phyloP scores from a whole-genome alignment of 176 grass and related monocot species.

The Elymus sibiricus region DNA sequence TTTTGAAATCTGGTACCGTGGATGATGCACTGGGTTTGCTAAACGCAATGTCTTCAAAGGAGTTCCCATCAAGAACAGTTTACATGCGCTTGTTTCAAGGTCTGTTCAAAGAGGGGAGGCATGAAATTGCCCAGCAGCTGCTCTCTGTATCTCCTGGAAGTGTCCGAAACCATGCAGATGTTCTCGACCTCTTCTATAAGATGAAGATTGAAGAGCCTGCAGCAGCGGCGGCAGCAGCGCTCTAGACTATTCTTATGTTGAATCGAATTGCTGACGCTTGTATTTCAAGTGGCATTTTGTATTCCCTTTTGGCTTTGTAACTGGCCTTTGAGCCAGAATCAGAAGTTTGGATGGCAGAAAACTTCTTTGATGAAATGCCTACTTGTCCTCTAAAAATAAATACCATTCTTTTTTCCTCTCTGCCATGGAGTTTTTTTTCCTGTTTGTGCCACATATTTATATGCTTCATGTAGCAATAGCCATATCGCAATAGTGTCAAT shows the following conservation, averaged over 20 bases:
- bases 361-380: slow-evolving; percentile 16
- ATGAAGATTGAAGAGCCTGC: slow-evolving; percentile 46
- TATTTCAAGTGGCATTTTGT: slow-evolving; percentile 22
- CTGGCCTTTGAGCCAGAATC: slow-evolving; percentile 5
- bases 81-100: slow-evolving; percentile 50
- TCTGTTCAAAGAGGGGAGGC: slow-evolving; percentile 61
- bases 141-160: slow-evolving; percentile 61
- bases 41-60: slow-evolving; percentile 50
- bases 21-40: slow-evolving; percentile 61
- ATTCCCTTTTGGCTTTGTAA: slow-evolving; percentile 31
- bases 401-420: background rate
- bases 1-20: slow-evolving; percentile 65
- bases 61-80: slow-evolving; percentile 58
- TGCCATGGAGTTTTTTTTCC: background rate
- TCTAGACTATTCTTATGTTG: slow-evolving; percentile 29
- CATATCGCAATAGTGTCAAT: background rate
- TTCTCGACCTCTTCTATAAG: slow-evolving; percentile 57
- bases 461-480: background rate
- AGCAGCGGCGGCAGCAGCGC: background rate
- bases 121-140: slow-evolving; percentile 60
- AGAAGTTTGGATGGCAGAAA: slow-evolving; percentile 32
- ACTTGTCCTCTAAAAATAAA: slow-evolving; percentile 21
- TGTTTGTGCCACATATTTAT: slow-evolving; percentile 11
- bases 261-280: background rate
- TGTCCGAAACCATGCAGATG: slow-evolving; percentile 63